phyloP scores from a whole-genome alignment of 1,284 basidiomycete species.

The Sanguinoderma infundibulare region DNA sequence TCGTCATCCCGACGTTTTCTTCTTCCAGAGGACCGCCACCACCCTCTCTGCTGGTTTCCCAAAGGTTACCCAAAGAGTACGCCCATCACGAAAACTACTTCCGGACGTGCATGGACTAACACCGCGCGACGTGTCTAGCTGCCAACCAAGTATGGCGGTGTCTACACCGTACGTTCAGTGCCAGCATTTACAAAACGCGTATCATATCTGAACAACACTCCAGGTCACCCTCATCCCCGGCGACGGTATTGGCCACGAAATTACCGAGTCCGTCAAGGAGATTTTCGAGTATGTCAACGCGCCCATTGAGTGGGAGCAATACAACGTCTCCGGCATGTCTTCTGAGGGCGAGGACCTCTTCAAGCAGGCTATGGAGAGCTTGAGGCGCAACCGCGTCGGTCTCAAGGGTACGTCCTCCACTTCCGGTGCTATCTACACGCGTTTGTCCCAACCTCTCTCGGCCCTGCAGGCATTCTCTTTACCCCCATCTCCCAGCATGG shows the following conservation, averaged over 20 bases:
- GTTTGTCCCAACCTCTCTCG: constrained; percentile 1
- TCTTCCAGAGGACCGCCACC: constrained; percentile 67
- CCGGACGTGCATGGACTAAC: constrained; percentile 38
- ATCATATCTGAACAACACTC: constrained; percentile 23
- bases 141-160: constrained; percentile 94
- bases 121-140: constrained; percentile 50
- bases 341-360: constrained; percentile 94
- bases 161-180: constrained; percentile 72
- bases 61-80: constrained; percentile 71
- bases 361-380: constrained; percentile 96
- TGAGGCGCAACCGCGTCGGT: constrained; percentile 97
- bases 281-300: constrained; percentile 98
- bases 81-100: constrained; percentile 28
- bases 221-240: constrained; percentile 95
- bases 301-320: constrained; percentile 99
- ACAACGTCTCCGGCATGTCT: constrained; percentile 96
- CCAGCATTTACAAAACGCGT: constrained; percentile 26
- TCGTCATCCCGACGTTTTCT: constrained; percentile 13
- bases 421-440: too few species aligned
- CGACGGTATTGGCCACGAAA: constrained; percentile 96
- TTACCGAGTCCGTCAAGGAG: constrained; percentile 98
- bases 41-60: constrained; percentile 84
- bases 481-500: constrained; percentile 96
- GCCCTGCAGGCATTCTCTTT: constrained; percentile 89
- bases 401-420: constrained; percentile 82